Base-by-base conservation (phyloP, 148 eudicot species). In the Silene uniflora region DNA sequence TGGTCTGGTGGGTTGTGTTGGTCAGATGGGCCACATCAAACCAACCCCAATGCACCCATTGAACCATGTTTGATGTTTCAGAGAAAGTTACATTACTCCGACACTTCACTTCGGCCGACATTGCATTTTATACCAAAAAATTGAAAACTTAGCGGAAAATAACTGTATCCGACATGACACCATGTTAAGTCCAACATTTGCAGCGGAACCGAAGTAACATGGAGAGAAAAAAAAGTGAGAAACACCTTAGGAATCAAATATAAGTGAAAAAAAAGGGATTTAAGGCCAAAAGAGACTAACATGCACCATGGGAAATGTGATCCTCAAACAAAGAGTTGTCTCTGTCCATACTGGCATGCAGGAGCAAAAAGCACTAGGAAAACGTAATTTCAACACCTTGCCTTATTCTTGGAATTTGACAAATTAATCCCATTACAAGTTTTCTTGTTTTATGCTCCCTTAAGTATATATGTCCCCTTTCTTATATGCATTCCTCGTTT, bases 291-390 rank as follows among this genome's bases (percentile, higher is more conserved):
- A 75, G 78, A 79, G 66, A 62, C 24, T 78, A 74, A 81, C 82
- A 83, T 85, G 79, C 67, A 80, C 82, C 84, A 73, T 83, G 61
- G 88, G 83, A 77, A 86, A 83, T 84, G 87, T 71, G 77, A 79
- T 75, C 82, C 77, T 73, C 80, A 77, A 80, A 73, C 63, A 75
- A 84, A 39, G 86, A 82, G 69, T 72, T 79, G 89, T 85, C 89
- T 76, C 64, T 86, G 81, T 79, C 82, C 67, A 73, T 22, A 66
- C 77, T 79, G 77, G 80, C 67, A 81, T 62, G 64, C 32, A 82
- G 71, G 80, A 71, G 55, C 69, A 72, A 68, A 77, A 77, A 22
- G 65, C 68, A 59, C 22, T 67, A 24, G 74, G 59, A 21, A 58
- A 73, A 67, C 66, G 65, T 49, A 77, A 74, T 62, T 66, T 39